A percentile compares a stretch with the other conserved stretches of the same genome.
phyloP scores from a whole-genome alignment of 2,329 filamentous ascomycete species.

The Chrysosporium keratinophilum region DNA sequence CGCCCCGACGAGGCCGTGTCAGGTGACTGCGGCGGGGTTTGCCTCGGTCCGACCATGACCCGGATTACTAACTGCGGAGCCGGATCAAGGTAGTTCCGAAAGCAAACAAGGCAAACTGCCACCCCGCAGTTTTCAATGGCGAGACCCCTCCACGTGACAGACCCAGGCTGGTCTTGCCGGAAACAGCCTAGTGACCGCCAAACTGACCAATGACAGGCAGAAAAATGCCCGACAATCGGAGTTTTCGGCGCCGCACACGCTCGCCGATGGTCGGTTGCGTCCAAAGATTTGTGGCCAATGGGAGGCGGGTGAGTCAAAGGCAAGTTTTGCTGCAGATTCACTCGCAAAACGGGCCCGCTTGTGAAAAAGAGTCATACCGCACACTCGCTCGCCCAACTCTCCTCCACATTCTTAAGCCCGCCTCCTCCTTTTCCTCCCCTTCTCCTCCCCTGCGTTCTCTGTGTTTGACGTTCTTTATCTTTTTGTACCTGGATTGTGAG shows the following conservation, averaged over 20 bases:
- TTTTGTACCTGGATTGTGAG: not conserved
- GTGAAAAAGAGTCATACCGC: conserved; percentile 8
- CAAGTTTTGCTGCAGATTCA: conserved; percentile 1
- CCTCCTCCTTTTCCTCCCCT: not conserved
- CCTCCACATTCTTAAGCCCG: not conserved
- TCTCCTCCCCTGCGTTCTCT: not conserved
- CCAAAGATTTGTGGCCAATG: not conserved
- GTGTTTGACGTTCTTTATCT: not conserved
- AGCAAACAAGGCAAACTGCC: not conserved
- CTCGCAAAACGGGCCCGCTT: not conserved
- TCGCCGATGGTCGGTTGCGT: conserved; percentile 7
- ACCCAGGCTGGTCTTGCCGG: not conserved
- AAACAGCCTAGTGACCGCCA: not conserved
- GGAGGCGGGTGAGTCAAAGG: not conserved
- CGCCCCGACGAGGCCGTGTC: too few relatives aligned
- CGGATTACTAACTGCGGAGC: not conserved
- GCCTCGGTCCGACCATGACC: not conserved
- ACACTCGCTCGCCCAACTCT: not conserved
- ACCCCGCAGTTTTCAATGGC: not conserved
- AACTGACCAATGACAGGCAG: not conserved
- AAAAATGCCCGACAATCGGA: conserved; percentile 9
- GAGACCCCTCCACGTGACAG: not conserved
- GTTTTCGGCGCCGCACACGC: not conserved
- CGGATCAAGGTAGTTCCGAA: not conserved
- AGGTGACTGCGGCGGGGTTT: not conserved